These are phyloP conservation scores for Flaveria robusta DNA, from an alignment of 129 eudicot species.

Conservation along the genomic window DNA sequence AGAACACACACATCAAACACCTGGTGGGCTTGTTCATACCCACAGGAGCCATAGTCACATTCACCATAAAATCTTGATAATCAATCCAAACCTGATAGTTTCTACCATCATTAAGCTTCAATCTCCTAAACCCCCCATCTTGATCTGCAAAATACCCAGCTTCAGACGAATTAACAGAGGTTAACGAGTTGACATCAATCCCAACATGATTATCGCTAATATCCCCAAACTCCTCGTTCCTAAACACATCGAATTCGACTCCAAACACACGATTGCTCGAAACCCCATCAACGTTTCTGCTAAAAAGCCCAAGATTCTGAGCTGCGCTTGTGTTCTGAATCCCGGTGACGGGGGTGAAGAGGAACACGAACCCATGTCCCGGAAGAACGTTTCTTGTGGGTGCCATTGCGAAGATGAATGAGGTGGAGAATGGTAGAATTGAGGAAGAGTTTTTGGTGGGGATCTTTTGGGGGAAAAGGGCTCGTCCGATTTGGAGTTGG, in stretches of 20 bases:
- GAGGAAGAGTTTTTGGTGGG: constrained; percentile 40
- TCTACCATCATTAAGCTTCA: constrained; percentile 52
- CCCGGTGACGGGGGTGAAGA: constrained; percentile 61
- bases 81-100: constrained; percentile 82
- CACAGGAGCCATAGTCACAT: constrained; percentile 63
- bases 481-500: constrained; percentile 57
- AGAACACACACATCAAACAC: constrained; percentile 42
- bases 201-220: constrained; percentile 66
- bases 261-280: constrained; percentile 56
- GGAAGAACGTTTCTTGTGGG: constrained; percentile 38
- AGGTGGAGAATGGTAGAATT: constrained; percentile 63
- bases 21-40: constrained; percentile 52
- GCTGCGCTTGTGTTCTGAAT: constrained; percentile 42
- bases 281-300: constrained; percentile 46
- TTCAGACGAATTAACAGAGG: constrained; percentile 36
- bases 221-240: constrained; percentile 60
- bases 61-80: constrained; percentile 45
- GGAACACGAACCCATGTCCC: constrained; percentile 70
- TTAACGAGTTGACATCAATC: constrained; percentile 64
- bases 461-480: constrained; percentile 54
- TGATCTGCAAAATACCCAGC: constrained; percentile 57
- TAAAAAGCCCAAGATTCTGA: constrained; percentile 65
- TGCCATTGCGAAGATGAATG: constrained; percentile 75
- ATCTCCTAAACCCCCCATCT: constrained; percentile 26
- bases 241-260: constrained; percentile 73